Evolutionary conservation across 2,329 filamentous ascomycete genomes (phyloP).

Genomic region (Verticillium nonalfalfae): DNA sequence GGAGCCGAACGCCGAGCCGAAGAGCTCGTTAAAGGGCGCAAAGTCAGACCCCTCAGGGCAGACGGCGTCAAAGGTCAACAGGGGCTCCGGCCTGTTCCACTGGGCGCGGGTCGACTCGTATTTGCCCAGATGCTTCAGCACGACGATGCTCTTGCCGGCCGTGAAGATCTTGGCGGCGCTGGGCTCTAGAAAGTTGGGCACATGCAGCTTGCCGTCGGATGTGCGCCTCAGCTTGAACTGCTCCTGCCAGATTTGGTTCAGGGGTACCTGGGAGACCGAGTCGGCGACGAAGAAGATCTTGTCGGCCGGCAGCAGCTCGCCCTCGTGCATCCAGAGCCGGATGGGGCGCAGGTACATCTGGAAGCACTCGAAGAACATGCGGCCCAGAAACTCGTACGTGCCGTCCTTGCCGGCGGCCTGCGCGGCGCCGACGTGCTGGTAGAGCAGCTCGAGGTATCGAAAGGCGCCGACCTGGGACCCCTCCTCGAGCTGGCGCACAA

Average conservation of each 20-base stretch:
- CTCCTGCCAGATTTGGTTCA: conserved; percentile 67
- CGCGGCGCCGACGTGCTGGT: conserved; percentile 59
- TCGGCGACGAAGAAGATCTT: conserved; percentile 67
- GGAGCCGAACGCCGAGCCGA: conserved; percentile 62
- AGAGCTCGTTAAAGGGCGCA: conserved; percentile 68
- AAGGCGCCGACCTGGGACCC: conserved; percentile 50
- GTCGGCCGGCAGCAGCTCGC: conserved; percentile 59
- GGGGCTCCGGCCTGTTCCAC: conserved; percentile 30
- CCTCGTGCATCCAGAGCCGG: conserved; percentile 76
- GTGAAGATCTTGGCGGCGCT: conserved; percentile 71
- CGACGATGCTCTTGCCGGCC: conserved; percentile 80
- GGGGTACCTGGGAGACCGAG: conserved; percentile 46
- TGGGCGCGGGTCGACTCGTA: conserved; percentile 28
- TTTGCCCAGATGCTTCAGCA: conserved; percentile 66
- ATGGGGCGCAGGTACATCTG: conserved; percentile 77
- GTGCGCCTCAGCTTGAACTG: conserved; percentile 63
- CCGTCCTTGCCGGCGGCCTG: conserved; percentile 62
- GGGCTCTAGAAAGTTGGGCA: conserved; percentile 68
- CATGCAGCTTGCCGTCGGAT: conserved; percentile 53
- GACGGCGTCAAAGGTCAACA: conserved; percentile 51
- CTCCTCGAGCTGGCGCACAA: conserved; percentile 52
- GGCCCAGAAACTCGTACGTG: conserved; percentile 57
- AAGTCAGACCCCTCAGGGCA: conserved; percentile 42
- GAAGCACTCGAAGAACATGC: conserved; percentile 75
- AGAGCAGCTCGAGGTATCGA: conserved; percentile 72